Conservation (phyloP, 306 rosid genomes). For the Lathyrus sativus region DNA sequence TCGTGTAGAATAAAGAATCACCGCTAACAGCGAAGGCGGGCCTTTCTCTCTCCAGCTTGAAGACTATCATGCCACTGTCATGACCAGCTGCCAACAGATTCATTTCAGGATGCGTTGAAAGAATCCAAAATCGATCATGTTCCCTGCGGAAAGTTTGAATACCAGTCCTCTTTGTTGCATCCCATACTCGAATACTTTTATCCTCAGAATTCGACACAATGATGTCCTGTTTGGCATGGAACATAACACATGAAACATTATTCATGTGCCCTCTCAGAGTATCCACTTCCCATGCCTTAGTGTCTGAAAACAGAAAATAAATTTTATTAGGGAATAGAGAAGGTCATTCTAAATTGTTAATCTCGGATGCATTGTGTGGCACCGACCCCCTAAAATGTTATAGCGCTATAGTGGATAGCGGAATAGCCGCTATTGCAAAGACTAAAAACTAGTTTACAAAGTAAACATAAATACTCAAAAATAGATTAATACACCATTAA, state of each 20-base stretch:
- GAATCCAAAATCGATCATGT: slow-evolving; percentile 98
- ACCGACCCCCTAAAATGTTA: too few relatives aligned
- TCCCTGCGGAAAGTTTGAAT: slow-evolving; percentile 94
- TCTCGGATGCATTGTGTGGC: too few relatives aligned
- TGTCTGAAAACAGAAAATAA: slow-evolving; percentile 57
- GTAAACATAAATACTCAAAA: too few relatives aligned
- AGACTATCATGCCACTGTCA: slow-evolving; percentile 96
- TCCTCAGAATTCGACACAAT: slow-evolving; percentile 97
- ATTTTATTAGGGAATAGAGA: slow-evolving; percentile 27
- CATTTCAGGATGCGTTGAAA: slow-evolving; percentile 95
- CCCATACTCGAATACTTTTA: slow-evolving; percentile 97
- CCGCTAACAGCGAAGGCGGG: slow-evolving; percentile 89
- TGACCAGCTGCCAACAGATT: slow-evolving; percentile 97
- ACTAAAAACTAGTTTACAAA: too few relatives aligned
- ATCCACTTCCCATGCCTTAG: slow-evolving; percentile 99
- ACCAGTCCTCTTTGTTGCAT: slow-evolving; percentile 90
- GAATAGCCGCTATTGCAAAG: too few relatives aligned
- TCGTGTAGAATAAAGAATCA: slow-evolving; percentile 71
- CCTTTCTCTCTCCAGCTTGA: slow-evolving; percentile 92
- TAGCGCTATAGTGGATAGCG: too few relatives aligned
- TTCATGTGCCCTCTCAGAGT: slow-evolving; percentile 97
- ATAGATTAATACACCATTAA: too few relatives aligned
- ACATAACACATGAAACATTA: slow-evolving; percentile 95
- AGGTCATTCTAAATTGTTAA: slow-evolving; percentile 8
- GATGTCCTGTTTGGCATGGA: slow-evolving; percentile 94